Evolutionary conservation across 2,329 filamentous ascomycete species (phyloP).

Genomic region (Fusarium sp.): DNA sequence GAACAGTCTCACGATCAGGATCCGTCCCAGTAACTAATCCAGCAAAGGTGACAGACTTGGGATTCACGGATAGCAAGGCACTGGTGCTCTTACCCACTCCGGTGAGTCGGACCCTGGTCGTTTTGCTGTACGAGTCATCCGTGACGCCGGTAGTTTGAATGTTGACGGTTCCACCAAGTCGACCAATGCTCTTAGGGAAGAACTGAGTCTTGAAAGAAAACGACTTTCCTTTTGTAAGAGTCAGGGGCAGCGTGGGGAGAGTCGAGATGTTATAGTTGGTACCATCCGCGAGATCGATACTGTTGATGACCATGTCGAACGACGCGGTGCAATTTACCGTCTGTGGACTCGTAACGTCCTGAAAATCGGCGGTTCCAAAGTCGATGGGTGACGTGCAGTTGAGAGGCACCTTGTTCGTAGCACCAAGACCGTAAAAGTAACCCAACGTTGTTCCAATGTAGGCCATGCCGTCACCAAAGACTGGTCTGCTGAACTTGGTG

Average conservation of each 20-base stretch:
- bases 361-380: conserved; percentile 59
- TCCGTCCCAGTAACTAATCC: conserved; percentile 58
- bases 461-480: conserved; percentile 66
- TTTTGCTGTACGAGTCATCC: conserved; percentile 56
- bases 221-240: conserved; percentile 47
- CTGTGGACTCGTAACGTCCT: conserved; percentile 41
- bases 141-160: conserved; percentile 59
- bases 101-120: conserved; percentile 57
- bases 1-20: conserved; percentile 53
- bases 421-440: conserved; percentile 65
- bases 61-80: conserved; percentile 59
- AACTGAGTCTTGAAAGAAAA: conserved; percentile 60
- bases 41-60: conserved; percentile 60
- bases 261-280: conserved; percentile 51
- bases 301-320: conserved; percentile 54
- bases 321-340: conserved; percentile 60
- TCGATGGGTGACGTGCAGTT: conserved; percentile 62
- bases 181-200: conserved; percentile 52
- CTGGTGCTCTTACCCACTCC: conserved; percentile 60
- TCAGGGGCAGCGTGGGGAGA: conserved; percentile 45
- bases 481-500: conserved; percentile 67
- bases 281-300: conserved; percentile 47
- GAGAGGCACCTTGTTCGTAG: conserved; percentile 63
- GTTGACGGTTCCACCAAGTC: conserved; percentile 58
- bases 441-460: conserved; percentile 65